Conservation (phyloP, 2,329 filamentous ascomycete species). For the Septoria linicola region DNA sequence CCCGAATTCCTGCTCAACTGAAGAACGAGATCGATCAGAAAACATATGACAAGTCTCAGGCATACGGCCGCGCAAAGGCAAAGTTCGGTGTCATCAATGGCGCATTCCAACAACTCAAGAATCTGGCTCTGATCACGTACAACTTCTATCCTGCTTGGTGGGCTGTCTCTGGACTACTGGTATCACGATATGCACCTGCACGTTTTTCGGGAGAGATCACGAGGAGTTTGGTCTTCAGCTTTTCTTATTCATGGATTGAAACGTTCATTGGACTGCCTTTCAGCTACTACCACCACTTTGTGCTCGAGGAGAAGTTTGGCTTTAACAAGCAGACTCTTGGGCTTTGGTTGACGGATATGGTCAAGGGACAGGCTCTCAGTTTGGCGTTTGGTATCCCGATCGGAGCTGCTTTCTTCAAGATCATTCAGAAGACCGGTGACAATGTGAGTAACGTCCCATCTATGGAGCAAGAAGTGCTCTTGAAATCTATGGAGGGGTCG, state of each 20-base stretch:
- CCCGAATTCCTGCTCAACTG: conserved; percentile 79
- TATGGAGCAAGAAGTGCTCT: neutral
- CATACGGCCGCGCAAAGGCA: conserved; percentile 93
- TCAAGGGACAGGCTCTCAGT: conserved; percentile 84
- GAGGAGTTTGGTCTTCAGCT: conserved; percentile 88
- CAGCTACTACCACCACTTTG: conserved; percentile 89
- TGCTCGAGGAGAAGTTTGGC: conserved; percentile 93
- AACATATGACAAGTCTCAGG: conserved; percentile 80
- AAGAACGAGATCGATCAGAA: conserved; percentile 83
- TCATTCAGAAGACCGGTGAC: conserved; percentile 89
- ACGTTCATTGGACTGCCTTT: conserved; percentile 76
- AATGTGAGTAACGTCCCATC: conserved; percentile 40
- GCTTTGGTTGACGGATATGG: conserved; percentile 83
- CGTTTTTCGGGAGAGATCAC: conserved; percentile 84
- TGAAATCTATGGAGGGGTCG: neutral
- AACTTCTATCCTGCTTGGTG: conserved; percentile 90
- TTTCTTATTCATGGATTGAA: conserved; percentile 79
- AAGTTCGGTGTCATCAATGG: conserved; percentile 79
- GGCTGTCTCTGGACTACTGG: conserved; percentile 72
- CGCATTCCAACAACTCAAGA: conserved; percentile 84
- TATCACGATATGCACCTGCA: conserved; percentile 69
- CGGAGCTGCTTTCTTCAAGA: conserved; percentile 86
- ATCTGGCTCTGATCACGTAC: conserved; percentile 83
- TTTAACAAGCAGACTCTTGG: conserved; percentile 97
- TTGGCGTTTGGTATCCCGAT: conserved; percentile 81